These are phyloP conservation scores for Conringia planisiliqua DNA, from an alignment of 345 rosid genomes.

Conservation along the genomic window DNA sequence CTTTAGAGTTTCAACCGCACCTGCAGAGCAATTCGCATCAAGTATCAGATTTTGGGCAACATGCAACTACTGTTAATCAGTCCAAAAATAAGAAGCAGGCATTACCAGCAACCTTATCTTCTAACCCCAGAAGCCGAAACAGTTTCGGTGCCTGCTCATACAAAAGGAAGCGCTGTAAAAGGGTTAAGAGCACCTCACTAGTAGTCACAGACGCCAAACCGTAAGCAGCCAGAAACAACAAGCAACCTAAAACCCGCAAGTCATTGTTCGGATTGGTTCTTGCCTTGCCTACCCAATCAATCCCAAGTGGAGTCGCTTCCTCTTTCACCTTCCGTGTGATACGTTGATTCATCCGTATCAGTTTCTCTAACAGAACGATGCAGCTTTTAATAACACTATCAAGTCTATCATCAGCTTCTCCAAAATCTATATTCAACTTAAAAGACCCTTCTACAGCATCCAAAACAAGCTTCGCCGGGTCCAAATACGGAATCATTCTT, in stretches of 20 bases:
- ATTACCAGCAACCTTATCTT: conserved; percentile 17
- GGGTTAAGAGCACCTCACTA: not conserved
- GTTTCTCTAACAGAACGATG: conserved; percentile 6
- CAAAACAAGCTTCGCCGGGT: conserved; percentile 19
- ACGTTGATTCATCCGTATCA: not conserved
- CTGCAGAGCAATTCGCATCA: conserved; percentile 8
- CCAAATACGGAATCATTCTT: not conserved
- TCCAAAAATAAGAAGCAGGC: not conserved
- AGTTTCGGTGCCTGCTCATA: conserved; percentile 16
- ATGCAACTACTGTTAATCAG: not conserved
- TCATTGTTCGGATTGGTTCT: not conserved
- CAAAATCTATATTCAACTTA: not conserved
- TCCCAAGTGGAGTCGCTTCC: conserved; percentile 23
- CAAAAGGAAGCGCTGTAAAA: conserved; percentile 11
- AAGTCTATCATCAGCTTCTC: conserved; percentile 1
- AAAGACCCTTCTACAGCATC: conserved; percentile 11
- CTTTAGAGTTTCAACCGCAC: conserved; percentile 12
- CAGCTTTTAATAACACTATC: conserved; percentile 11
- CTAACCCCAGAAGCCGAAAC: conserved; percentile 20
- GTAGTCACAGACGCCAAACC: conserved; percentile 6
- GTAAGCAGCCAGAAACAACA: conserved; percentile 23
- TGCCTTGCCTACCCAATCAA: conserved; percentile 4
- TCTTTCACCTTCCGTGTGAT: conserved; percentile 4
- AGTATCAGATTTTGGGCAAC: not conserved
- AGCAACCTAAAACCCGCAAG: conserved; percentile 12